These are phyloP conservation scores for Mychonastes homosphaera DNA, from an alignment of 139 green algal genomes.

Conservation along the genomic window DNA sequence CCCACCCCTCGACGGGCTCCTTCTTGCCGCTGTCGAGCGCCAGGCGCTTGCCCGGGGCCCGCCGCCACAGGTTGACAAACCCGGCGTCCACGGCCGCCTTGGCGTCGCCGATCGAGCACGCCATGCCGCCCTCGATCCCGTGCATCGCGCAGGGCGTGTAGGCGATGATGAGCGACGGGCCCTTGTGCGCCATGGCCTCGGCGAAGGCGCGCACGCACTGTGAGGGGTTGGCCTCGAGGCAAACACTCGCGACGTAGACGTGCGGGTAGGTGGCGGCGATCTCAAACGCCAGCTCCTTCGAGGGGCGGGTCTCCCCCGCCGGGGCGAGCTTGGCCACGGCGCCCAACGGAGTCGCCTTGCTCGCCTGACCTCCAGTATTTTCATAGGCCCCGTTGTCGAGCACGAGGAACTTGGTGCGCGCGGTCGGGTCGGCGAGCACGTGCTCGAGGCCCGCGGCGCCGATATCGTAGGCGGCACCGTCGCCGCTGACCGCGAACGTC, in stretches of 20 bases:
- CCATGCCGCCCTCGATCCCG: constrained; percentile 4
- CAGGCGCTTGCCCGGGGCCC: neutral
- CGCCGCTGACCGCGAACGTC: constrained; percentile 21
- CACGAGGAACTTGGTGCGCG: constrained; percentile 47
- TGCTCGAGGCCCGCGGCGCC: constrained; percentile 50
- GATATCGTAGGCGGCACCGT: constrained; percentile 56
- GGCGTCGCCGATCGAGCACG: neutral
- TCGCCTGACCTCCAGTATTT: constrained; percentile 50
- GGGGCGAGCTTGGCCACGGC: constrained; percentile 46
- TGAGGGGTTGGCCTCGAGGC: constrained; percentile 33
- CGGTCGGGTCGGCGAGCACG: constrained; percentile 37
- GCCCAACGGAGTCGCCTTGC: constrained; percentile 43
- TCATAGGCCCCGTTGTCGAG: constrained; percentile 50
- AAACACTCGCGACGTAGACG: constrained; percentile 37
- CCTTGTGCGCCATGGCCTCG: constrained; percentile 36
- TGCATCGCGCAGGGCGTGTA: constrained; percentile 42
- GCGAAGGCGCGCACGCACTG: constrained; percentile 31
- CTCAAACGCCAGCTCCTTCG: constrained; percentile 34
- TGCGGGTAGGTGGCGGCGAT: constrained; percentile 23
- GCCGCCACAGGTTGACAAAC: neutral
- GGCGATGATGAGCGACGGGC: constrained; percentile 34
- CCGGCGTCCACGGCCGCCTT: neutral
- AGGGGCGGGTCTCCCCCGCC: constrained; percentile 37
- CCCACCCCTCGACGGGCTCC: too few relatives aligned
- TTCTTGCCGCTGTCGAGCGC: neutral